phyloP scores from a whole-genome alignment of 768 basidiomycete genomes.

The Leccinum aurantiacum region DNA sequence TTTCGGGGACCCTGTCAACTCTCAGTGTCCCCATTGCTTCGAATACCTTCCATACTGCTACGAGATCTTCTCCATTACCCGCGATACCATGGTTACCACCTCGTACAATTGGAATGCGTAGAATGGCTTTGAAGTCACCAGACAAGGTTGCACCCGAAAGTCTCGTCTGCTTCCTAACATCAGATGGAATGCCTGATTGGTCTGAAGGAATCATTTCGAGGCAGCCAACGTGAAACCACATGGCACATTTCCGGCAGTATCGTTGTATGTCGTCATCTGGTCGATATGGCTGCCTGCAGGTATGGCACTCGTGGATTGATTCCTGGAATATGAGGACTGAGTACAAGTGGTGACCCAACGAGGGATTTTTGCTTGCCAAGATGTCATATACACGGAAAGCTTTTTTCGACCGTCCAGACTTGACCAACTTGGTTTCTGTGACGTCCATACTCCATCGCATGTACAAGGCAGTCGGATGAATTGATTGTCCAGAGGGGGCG shows the following conservation, averaged over 20 bases:
- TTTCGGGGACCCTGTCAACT: background rate
- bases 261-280: background rate
- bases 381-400: background rate
- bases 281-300: background rate
- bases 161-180: background rate
- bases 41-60: background rate
- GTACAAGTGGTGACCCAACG: too few species aligned
- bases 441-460: background rate
- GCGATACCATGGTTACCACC: background rate
- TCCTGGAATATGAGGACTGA: background rate
- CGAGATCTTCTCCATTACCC: background rate
- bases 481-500: background rate
- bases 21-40: background rate
- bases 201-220: background rate
- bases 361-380: background rate
- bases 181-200: background rate
- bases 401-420: background rate
- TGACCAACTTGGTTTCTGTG: background rate
- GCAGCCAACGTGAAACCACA: background rate
- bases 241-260: background rate
- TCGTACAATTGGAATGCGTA: background rate
- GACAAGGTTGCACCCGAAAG: background rate
- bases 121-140: background rate
- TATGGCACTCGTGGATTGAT: background rate
- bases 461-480: background rate